Conservation (phyloP, 2,329 filamentous ascomycete species). For the Ophiosphaerella korrae region DNA sequence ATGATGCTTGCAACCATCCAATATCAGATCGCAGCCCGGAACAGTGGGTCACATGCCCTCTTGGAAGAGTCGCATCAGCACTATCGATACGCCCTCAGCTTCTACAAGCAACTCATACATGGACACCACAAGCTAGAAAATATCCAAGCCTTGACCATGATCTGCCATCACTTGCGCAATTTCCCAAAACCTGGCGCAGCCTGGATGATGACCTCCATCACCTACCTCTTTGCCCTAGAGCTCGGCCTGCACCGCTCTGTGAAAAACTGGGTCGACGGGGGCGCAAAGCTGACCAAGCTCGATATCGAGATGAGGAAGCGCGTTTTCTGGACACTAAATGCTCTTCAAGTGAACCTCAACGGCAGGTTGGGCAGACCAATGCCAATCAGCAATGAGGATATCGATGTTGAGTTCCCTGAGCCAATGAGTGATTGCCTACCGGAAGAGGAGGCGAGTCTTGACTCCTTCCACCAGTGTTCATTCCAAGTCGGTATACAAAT, state of each 20-base stretch:
- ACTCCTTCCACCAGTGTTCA: slow-evolving; percentile 61
- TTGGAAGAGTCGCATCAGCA: slow-evolving; percentile 74
- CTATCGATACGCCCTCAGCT: slow-evolving; percentile 75
- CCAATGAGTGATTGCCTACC: slow-evolving; percentile 73
- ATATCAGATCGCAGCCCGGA: slow-evolving; percentile 76
- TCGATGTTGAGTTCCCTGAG: slow-evolving; percentile 78
- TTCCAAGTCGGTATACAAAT: slow-evolving; percentile 70
- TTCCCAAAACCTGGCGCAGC: slow-evolving; percentile 81
- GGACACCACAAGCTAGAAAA: slow-evolving; percentile 68
- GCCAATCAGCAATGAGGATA: slow-evolving; percentile 73
- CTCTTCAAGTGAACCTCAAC: slow-evolving; percentile 69
- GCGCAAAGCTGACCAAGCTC: slow-evolving; percentile 56
- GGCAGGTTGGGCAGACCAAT: slow-evolving; percentile 80
- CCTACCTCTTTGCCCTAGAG: slow-evolving; percentile 73
- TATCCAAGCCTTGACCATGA: slow-evolving; percentile 74
- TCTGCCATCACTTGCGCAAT: slow-evolving; percentile 73
- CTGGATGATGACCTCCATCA: slow-evolving; percentile 68
- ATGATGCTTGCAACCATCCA: slow-evolving; percentile 81
- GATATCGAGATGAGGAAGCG: slow-evolving; percentile 79
- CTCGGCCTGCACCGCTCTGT: slow-evolving; percentile 75
- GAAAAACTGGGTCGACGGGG: slow-evolving; percentile 59
- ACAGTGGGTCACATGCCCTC: slow-evolving; percentile 56
- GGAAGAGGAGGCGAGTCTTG: slow-evolving; percentile 56
- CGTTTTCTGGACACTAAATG: slow-evolving; percentile 74
- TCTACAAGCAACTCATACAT: slow-evolving; percentile 67